These are phyloP conservation scores for Ustilago xerochloae DNA, from an alignment of 1,284 basidiomycete genomes.

Conservation along the genomic window DNA sequence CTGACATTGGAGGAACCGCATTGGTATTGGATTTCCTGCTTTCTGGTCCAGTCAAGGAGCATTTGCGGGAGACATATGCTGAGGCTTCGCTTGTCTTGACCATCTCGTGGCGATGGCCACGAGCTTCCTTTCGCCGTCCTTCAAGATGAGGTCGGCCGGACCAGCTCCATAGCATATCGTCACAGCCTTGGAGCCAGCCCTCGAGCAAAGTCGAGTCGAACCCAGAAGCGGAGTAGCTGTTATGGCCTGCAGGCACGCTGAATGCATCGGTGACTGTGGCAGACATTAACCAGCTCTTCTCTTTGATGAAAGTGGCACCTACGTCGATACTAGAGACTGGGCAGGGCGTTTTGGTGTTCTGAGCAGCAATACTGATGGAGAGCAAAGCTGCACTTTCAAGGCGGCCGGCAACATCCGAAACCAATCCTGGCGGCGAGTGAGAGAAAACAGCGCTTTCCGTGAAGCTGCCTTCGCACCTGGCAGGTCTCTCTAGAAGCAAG, in stretches of 20 bases:
- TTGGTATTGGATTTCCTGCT: no score
- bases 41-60: no score
- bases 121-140: no score
- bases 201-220: background rate
- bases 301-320: background rate
- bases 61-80: no score
- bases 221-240: background rate
- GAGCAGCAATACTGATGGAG: background rate
- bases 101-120: no score
- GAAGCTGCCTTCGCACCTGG: background rate
- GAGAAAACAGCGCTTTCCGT: background rate
- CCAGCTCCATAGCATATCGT: background rate
- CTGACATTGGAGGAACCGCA: no score
- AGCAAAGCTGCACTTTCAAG: background rate
- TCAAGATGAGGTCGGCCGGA: no score
- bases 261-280: background rate
- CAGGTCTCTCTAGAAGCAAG: background rate
- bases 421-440: background rate
- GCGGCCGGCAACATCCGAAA: background rate
- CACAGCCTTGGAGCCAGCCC: background rate
- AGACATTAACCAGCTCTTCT: background rate
- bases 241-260: background rate
- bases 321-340: background rate
- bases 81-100: no score
- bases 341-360: background rate